Percentiles rank a stretch among this genome's conserved stretches.
Conservation (phyloP, 306 rosid species). For the Castanospermum australe region DNA sequence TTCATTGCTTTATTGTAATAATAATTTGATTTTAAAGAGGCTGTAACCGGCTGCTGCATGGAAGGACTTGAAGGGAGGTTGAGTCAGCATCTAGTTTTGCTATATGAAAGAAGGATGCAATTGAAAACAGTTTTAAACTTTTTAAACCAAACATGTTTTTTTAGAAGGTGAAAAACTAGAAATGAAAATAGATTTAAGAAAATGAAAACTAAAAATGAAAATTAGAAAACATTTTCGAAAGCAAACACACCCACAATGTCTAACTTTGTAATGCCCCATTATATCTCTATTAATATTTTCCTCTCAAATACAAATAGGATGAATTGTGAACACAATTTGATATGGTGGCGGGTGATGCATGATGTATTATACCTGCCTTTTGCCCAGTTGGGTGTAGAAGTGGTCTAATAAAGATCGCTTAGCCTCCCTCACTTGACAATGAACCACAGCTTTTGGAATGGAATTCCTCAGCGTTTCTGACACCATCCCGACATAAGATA, state of each 20-base stretch:
- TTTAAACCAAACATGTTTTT: too few relatives aligned
- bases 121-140: too few relatives aligned
- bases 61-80: too few relatives aligned
- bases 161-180: too few relatives aligned
- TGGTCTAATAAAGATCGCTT: slow-evolving; percentile 60
- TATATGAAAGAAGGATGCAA: too few relatives aligned
- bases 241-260: too few relatives aligned
- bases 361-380: slow-evolving; percentile 63
- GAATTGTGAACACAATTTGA: neutral
- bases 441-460: slow-evolving; percentile 94
- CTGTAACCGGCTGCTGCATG: too few relatives aligned
- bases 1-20: slow-evolving; percentile 41
- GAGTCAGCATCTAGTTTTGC: too few relatives aligned
- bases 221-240: too few relatives aligned
- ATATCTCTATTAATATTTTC: neutral
- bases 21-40: neutral
- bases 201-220: too few relatives aligned
- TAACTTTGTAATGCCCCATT: neutral
- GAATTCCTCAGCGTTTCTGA: slow-evolving; percentile 78
- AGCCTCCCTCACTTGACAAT: slow-evolving; percentile 77
- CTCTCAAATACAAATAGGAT: neutral
- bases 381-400: slow-evolving; percentile 71
- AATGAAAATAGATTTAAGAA: too few relatives aligned
- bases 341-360: neutral
- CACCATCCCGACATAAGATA: slow-evolving; percentile 88